Percentiles rank a stretch among this genome's conserved stretches.
Conservation (phyloP, 805 yeast species). For the Wickerhamomyces kurtzmanii region DNA sequence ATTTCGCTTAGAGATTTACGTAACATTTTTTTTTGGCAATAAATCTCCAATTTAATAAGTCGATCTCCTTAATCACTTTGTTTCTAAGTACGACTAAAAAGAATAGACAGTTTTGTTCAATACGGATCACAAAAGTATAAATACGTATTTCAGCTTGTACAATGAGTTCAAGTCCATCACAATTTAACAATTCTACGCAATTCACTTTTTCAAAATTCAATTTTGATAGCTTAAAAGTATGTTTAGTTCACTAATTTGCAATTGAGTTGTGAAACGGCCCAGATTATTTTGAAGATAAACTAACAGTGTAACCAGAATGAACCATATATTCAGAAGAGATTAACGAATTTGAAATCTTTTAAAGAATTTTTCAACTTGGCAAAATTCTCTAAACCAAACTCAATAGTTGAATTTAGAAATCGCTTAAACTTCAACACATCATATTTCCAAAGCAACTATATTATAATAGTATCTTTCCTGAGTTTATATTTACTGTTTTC, state of each 20-base stretch:
- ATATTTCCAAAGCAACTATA: slow-evolving; percentile 15
- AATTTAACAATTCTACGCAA: slow-evolving; percentile 3
- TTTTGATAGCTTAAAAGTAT: slow-evolving; percentile 2
- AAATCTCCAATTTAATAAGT: background rate
- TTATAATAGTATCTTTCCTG: slow-evolving; percentile 10
- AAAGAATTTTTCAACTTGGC: slow-evolving; percentile 10
- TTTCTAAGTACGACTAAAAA: too few relatives aligned
- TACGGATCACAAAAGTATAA: too few relatives aligned
- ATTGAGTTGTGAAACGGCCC: slow-evolving; percentile 3
- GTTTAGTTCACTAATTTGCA: background rate
- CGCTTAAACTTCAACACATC: slow-evolving; percentile 7
- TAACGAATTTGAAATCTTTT: slow-evolving; percentile 12
- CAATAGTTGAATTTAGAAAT: slow-evolving; percentile 6
- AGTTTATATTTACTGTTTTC: slow-evolving; percentile 10
- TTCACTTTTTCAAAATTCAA: slow-evolving; percentile 2
- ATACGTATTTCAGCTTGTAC: background rate
- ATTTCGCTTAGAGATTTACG: background rate
- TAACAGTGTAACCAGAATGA: slow-evolving; percentile 1
- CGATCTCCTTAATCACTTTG: too few relatives aligned
- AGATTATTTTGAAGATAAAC: slow-evolving; percentile 1
- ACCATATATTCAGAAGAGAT: slow-evolving; percentile 14
- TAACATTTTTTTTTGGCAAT: background rate
- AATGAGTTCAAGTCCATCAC: background rate
- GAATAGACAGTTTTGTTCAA: too few relatives aligned
- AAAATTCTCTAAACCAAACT: slow-evolving; percentile 6